Conservation (phyloP, 331 rosid species). For the Acacia concinna region DNA sequence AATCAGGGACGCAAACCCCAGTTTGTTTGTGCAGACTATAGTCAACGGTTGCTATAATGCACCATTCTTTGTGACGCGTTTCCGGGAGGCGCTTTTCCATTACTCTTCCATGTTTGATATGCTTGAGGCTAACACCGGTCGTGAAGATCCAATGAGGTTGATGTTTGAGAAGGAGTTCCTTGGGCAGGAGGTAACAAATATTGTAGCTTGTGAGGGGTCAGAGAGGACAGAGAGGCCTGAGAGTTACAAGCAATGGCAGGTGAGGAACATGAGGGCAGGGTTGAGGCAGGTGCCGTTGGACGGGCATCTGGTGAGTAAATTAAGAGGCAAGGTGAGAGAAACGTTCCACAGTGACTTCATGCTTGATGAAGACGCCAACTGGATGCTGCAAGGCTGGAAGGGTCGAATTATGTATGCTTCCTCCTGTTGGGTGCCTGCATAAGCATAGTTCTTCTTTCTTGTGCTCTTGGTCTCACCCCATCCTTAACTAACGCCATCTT, state of each 20-base stretch:
- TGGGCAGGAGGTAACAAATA: conserved; percentile 49
- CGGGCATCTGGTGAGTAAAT: conserved; percentile 21
- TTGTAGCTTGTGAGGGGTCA: conserved; percentile 59
- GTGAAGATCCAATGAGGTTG: conserved; percentile 44
- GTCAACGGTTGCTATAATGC: conserved; percentile 36
- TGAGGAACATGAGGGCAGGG: conserved; percentile 44
- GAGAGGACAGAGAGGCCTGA: conserved; percentile 66
- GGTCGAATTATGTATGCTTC: conserved; percentile 46
- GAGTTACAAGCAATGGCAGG: conserved; percentile 60
- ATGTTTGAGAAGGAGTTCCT: conserved; percentile 49
- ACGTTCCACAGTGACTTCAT: conserved; percentile 44
- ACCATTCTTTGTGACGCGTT: conserved; percentile 41
- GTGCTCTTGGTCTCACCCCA: background rate
- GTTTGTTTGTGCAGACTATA: conserved; percentile 31
- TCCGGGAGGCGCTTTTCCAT: conserved; percentile 49
- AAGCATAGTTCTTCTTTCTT: no score
- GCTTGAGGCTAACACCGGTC: conserved; percentile 36
- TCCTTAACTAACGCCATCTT: background rate
- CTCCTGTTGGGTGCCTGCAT: conserved; percentile 40
- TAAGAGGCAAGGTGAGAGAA: conserved; percentile 27
- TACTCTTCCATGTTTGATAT: conserved; percentile 50
- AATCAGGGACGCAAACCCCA: conserved; percentile 37
- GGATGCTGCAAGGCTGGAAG: conserved; percentile 73
- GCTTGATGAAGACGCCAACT: conserved; percentile 47
- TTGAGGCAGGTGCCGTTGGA: conserved; percentile 50